A percentile compares a stretch with the other conserved stretches of the same genome.
Conservation (phyloP, 1,284 basidiomycete genomes). For the Leccinum cinnamomeum region DNA sequence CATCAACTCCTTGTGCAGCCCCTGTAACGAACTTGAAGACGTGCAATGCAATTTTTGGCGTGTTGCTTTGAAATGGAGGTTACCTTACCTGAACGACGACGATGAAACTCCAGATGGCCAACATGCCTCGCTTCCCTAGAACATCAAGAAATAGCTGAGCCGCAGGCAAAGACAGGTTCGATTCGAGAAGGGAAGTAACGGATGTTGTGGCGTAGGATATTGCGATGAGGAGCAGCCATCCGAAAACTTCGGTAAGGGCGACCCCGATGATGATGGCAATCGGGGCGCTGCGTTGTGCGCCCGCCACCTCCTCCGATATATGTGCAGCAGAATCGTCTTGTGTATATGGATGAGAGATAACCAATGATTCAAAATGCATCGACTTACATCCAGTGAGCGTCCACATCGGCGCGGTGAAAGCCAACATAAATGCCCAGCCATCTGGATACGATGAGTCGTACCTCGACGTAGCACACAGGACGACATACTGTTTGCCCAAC, state of each 20-base stretch:
- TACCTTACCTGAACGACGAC: conserved; percentile 61
- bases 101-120: conserved; percentile 68
- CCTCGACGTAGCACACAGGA: not conserved
- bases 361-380: not conserved
- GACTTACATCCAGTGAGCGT: conserved; percentile 68
- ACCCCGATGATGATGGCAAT: conserved; percentile 74
- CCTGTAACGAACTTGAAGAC: conserved; percentile 61
- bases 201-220: conserved; percentile 64
- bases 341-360: not conserved
- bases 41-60: not conserved
- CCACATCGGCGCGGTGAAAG: conserved; percentile 78
- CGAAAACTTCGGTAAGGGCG: conserved; percentile 54
- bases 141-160: conserved; percentile 67
- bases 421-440: conserved; percentile 70
- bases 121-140: conserved; percentile 67
- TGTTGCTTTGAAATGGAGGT: too few species aligned
- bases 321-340: conserved; percentile 76
- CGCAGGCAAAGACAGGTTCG: conserved; percentile 62
- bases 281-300: conserved; percentile 69
- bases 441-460: conserved; percentile 37
- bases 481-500: conserved; percentile 56
- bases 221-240: conserved; percentile 64
- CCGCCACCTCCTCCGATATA: conserved; percentile 71
- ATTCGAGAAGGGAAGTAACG: conserved; percentile 48
- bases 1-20: conserved; percentile 73